These are phyloP conservation scores for Petunia axillaris DNA, from an alignment of 257 asterid genomes.

Conservation along the genomic window DNA sequence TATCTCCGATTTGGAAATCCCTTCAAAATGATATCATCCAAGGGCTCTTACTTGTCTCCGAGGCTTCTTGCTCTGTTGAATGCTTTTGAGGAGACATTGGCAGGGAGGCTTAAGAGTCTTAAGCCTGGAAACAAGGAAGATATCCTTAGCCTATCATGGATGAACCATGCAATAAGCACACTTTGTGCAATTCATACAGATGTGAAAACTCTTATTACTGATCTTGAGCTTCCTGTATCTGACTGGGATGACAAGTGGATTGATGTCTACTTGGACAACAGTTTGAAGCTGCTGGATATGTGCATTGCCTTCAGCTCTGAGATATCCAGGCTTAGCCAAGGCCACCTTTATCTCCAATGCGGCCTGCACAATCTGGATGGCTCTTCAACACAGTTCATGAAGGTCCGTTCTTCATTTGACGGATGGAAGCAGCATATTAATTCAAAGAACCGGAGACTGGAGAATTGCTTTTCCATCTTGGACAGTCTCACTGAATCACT, in stretches of 20 bases:
- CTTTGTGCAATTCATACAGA: conserved; percentile 74
- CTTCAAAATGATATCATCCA: conserved; percentile 62
- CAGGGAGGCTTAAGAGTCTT: conserved; percentile 62
- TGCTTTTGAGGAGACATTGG: conserved; percentile 64
- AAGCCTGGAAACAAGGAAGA: conserved; percentile 64
- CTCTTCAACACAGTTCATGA: conserved; percentile 51
- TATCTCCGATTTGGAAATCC: conserved; percentile 81
- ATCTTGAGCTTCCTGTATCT: conserved; percentile 70
- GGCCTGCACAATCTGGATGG: conserved; percentile 48
- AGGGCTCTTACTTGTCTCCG: conserved; percentile 66
- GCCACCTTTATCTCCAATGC: conserved; percentile 71
- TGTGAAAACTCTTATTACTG: conserved; percentile 62
- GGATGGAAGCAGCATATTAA: conserved; percentile 71
- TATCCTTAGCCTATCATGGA: conserved; percentile 70
- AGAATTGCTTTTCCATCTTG: conserved; percentile 63
- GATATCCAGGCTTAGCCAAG: conserved; percentile 73
- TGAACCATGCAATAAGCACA: conserved; percentile 60
- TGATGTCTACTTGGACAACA: conserved; percentile 73
- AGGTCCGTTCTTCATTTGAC: conserved; percentile 65
- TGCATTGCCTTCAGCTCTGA: conserved; percentile 86
- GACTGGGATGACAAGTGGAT: conserved; percentile 96
- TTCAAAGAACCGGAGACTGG: conserved; percentile 64
- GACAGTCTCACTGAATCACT: conserved; percentile 61
- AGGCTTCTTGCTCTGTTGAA: conserved; percentile 62
- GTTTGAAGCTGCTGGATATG: conserved; percentile 75